Base-by-base conservation (phyloP, 2,329 filamentous ascomycete species). In the Colletotrichum eleusines region DNA sequence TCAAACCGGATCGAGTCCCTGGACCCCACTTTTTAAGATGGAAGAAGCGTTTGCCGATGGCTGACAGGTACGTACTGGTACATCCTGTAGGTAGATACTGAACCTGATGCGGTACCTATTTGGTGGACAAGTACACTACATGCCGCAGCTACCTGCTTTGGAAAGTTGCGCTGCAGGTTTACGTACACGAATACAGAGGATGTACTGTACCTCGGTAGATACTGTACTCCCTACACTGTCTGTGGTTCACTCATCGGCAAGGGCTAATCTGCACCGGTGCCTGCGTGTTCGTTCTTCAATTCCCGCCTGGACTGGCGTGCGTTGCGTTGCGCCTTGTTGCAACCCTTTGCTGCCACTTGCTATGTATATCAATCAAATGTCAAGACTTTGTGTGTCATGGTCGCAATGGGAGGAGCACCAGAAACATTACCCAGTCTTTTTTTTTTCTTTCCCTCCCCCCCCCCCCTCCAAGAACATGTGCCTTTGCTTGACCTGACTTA, bases 11-110 rank as follows among this genome's bases (percentile, higher is more conserved):
- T 59, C 63, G 69, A 55, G 69, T 69, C 71, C 68, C 59, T 72
- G 26, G 57, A 48, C 35, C 58, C 71, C 71, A 73, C 68, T 62
- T 73, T 71, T 72, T 73, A 73, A 73, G 69, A 72, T 69, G 67
- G 63, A 55, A 72, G 69, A 70, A 72, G 66, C 60, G 69, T 70
- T 70, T 66, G 69, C 66, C 69, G 69, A 70, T 61, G 69, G 61
- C 33, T 70, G 54, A 61, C 59, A 70, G 40, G 38, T 26, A 63
- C 26, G 35, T 58, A 23, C 51, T 4, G 7, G 26, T 53, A 42
- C 31, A 14, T 40, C 20, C 40, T 1, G 12, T 5, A 12, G 20
- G 40, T n/a, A 44, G 18, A 9, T 5, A 7, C 16, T 1, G 18
- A 44, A 18, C 20, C 2, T 4, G 6, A 7, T 33, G 40, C 11